Evolutionary conservation across 2,329 filamentous ascomycete genomes (phyloP).

Genomic region (Ophioceras dolichostomum): DNA sequence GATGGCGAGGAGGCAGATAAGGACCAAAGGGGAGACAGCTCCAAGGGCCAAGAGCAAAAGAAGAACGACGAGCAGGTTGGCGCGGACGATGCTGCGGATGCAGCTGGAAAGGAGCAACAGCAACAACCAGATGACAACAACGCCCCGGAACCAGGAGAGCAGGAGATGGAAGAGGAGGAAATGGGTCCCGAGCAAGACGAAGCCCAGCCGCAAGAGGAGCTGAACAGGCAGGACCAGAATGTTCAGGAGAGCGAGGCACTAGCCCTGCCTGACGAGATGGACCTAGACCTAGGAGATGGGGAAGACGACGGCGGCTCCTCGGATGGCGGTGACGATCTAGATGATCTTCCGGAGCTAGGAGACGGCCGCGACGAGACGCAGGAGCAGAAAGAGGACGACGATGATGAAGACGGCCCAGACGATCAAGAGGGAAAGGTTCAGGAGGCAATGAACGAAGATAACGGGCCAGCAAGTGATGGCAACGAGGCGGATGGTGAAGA

Average conservation of each 20-base stretch:
- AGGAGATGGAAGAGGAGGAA: conserved; percentile 36
- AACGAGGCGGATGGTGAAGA: conserved; percentile 31
- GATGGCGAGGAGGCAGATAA: conserved; percentile 72
- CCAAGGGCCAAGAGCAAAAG: conserved; percentile 54
- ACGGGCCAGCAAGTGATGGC: too few species aligned
- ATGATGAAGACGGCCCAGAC: conserved; percentile 21
- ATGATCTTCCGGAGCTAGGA: conserved; percentile 39
- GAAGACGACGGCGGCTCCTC: conserved; percentile 40
- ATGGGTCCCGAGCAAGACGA: conserved; percentile 49
- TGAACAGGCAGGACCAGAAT: conserved; percentile 57
- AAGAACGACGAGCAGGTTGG: conserved; percentile 48
- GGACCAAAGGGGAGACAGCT: conserved; percentile 63
- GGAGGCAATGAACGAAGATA: too few species aligned
- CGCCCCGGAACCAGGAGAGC: conserved; percentile 37
- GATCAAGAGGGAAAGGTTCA: conserved; percentile 33
- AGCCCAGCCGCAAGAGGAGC: conserved; percentile 39
- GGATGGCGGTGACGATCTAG: conserved; percentile 42
- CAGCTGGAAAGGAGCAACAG: conserved; percentile 41
- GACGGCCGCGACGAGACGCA: conserved; percentile 16
- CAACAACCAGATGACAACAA: too few species aligned
- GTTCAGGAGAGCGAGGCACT: conserved; percentile 71
- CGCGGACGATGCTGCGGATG: conserved; percentile 41
- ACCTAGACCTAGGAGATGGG: conserved; percentile 68
- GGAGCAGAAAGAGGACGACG: conserved; percentile 31
- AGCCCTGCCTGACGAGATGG: conserved; percentile 79